Conservation (phyloP, 805 yeast genomes). For the Wickerhamomyces chambardii region DNA sequence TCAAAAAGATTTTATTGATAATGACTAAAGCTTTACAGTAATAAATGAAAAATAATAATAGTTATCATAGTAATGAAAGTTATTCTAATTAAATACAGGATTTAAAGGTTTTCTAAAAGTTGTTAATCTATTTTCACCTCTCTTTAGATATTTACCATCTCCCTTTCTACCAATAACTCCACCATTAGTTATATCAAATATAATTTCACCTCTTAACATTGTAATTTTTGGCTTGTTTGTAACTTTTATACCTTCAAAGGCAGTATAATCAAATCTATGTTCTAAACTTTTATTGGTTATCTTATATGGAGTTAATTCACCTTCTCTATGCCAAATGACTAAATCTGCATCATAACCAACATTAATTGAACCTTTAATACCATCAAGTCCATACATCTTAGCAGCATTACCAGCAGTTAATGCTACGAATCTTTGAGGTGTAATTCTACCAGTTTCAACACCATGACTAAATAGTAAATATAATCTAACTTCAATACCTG, state of each 20-base stretch:
- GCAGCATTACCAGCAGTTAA: slow-evolving; percentile 36
- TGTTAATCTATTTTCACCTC: slow-evolving; percentile 15
- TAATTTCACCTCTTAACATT: slow-evolving; percentile 26
- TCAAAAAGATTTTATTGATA: too few relatives aligned
- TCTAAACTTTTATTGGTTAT: slow-evolving; percentile 22
- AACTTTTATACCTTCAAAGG: slow-evolving; percentile 28
- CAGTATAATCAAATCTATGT: slow-evolving; percentile 30
- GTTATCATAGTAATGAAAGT: too few relatives aligned
- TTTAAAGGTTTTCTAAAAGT: slow-evolving; percentile 14
- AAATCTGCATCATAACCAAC: slow-evolving; percentile 42
- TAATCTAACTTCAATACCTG: slow-evolving; percentile 39
- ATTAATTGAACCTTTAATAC: slow-evolving; percentile 30
- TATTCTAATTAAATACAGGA: slow-evolving; percentile 6
- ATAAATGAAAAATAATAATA: too few relatives aligned
- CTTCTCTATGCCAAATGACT: slow-evolving; percentile 37
- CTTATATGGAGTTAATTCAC: slow-evolving; percentile 16
- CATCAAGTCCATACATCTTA: slow-evolving; percentile 32
- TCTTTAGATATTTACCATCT: slow-evolving; percentile 18
- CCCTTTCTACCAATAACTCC: slow-evolving; percentile 12
- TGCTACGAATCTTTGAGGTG: slow-evolving; percentile 35
- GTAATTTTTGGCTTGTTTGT: slow-evolving; percentile 40
- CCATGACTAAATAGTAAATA: slow-evolving; percentile 35
- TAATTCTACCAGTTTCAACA: slow-evolving; percentile 28
- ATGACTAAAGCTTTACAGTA: too few relatives aligned
- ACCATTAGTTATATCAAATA: slow-evolving; percentile 13